Evolutionary conservation across 257 asterid species (phyloP).

Genomic region (Lycium ferocissimum): DNA sequence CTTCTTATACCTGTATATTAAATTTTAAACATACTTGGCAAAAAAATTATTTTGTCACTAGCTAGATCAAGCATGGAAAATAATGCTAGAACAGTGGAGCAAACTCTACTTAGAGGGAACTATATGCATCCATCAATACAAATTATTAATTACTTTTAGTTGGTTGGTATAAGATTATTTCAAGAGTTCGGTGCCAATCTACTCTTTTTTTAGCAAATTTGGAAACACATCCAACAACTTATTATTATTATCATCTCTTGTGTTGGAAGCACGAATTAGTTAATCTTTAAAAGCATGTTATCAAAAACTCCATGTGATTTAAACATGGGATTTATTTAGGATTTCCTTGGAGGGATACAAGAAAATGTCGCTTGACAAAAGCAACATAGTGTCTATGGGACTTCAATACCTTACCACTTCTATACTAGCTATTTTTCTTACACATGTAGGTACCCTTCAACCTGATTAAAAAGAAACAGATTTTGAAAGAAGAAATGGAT

Average conservation of each 20-base stretch:
- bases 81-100: background rate
- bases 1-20: too few species aligned
- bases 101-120: background rate
- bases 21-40: too few species aligned
- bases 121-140: background rate
- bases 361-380: background rate
- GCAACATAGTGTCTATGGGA: background rate
- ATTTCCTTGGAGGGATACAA: slow-evolving; percentile 10
- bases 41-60: too few species aligned
- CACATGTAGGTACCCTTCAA: background rate
- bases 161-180: background rate
- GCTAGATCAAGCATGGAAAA: background rate
- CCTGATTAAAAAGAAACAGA: background rate
- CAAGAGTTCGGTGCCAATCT: background rate
- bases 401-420: background rate
- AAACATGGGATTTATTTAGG: background rate
- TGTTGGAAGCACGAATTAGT: background rate
- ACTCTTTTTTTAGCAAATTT: background rate
- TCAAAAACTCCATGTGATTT: background rate
- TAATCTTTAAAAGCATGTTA: background rate
- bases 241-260: background rate
- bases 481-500: background rate
- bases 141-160: background rate
- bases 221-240: slow-evolving; percentile 10
- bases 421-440: background rate